Evolutionary conservation across 164 flowering plant species (phyloP).

Genomic region (Vitis vinifera): DNA sequence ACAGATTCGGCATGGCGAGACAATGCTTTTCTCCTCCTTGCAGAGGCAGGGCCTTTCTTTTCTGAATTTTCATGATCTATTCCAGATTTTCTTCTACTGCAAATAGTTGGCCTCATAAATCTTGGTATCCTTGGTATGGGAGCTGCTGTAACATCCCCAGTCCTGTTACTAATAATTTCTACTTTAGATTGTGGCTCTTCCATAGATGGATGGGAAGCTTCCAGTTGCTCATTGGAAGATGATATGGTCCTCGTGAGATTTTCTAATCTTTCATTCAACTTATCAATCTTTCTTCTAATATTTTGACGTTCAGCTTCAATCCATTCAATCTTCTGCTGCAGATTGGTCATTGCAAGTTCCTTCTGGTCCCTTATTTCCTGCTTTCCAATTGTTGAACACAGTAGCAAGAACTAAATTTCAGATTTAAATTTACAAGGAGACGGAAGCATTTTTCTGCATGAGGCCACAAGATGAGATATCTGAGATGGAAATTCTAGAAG

Average conservation of each 20-base stretch:
- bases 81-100: slow-evolving; percentile 50
- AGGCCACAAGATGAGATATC: not conserved
- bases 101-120: slow-evolving; percentile 62
- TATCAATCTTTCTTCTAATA: slow-evolving; percentile 28
- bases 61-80: slow-evolving; percentile 13
- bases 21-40: slow-evolving; percentile 30
- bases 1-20: slow-evolving; percentile 43
- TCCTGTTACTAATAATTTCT: slow-evolving; percentile 9
- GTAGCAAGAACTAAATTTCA: not conserved
- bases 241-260: slow-evolving; percentile 19
- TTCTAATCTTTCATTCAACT: slow-evolving; percentile 30
- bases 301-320: slow-evolving; percentile 45
- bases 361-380: slow-evolving; percentile 44
- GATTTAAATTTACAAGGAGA: not conserved
- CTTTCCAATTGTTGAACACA: slow-evolving; percentile 6
- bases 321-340: slow-evolving; percentile 41
- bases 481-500: not conserved
- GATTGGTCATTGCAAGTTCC: slow-evolving; percentile 41
- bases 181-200: slow-evolving; percentile 19
- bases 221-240: slow-evolving; percentile 21
- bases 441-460: not conserved
- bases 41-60: slow-evolving; percentile 10
- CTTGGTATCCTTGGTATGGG: slow-evolving; percentile 36
- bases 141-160: slow-evolving; percentile 15
- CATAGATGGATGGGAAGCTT: slow-evolving; percentile 15